These are phyloP conservation scores for Metarhizium guizhouense DNA, from an alignment of 2,329 filamentous ascomycete genomes.

Conservation along the genomic window DNA sequence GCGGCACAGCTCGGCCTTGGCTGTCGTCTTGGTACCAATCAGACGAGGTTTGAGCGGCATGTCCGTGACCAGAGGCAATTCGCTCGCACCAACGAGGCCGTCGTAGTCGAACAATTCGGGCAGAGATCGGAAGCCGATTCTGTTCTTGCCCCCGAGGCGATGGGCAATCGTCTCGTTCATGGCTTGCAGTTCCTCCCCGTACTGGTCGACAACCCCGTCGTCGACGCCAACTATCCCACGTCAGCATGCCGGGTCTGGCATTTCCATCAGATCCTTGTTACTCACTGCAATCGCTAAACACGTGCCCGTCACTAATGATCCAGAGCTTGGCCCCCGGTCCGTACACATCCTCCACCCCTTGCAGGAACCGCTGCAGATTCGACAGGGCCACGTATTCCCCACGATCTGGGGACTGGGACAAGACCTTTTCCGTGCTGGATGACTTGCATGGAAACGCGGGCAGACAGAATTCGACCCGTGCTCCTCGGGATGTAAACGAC, in stretches of 20 bases:
- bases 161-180: conserved; percentile 23
- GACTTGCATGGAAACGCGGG: conserved; percentile 32
- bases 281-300: conserved; percentile 31
- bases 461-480: conserved; percentile 19
- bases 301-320: conserved; percentile 31
- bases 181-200: conserved; percentile 26
- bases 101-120: conserved; percentile 20
- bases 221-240: conserved; percentile 28
- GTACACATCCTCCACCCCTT: conserved; percentile 21
- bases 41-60: conserved; percentile 30
- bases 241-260: not conserved
- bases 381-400: conserved; percentile 25
- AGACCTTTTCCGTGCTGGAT: conserved; percentile 24
- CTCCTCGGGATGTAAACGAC: conserved; percentile 14
- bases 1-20: conserved; percentile 22
- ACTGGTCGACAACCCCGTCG: conserved; percentile 30
- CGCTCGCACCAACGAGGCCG: not conserved
- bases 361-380: conserved; percentile 20
- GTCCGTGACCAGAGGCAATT: conserved; percentile 12
- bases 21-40: conserved; percentile 15
- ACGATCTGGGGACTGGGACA: conserved; percentile 21
- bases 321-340: conserved; percentile 23
- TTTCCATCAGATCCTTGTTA: not conserved
- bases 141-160: conserved; percentile 13
- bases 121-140: conserved; percentile 19